A percentile compares a stretch with the other conserved stretches of the same genome.
phyloP scores from a whole-genome alignment of 805 yeast genomes.

The Sugiyamaella smithiae region DNA sequence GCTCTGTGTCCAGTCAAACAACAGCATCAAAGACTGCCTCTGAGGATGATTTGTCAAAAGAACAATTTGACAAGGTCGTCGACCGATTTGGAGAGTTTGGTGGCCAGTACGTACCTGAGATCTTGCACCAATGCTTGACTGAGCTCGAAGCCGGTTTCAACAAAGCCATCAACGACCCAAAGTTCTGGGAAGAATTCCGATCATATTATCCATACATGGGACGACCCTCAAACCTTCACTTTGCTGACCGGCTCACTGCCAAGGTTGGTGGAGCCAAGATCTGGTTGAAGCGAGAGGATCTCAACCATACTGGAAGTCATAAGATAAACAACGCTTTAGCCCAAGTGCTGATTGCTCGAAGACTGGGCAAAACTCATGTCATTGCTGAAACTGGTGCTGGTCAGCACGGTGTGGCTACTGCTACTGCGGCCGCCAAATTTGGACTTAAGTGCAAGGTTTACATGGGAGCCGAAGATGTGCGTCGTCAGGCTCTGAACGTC shows the following conservation, averaged over 20 bases:
- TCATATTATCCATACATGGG: constrained; percentile 89
- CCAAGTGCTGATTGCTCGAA: constrained; percentile 43
- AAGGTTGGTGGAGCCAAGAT: constrained; percentile 92
- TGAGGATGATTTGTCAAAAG: constrained; percentile 24
- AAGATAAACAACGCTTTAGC: constrained; percentile 49
- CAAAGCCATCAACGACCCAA: constrained; percentile 81
- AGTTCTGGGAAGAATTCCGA: constrained; percentile 90
- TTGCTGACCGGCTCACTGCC: constrained; percentile 86
- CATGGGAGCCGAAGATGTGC: constrained; percentile 99
- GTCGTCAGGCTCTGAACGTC: constrained; percentile 97
- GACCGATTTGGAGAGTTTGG: constrained; percentile 93
- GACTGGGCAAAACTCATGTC: constrained; percentile 44
- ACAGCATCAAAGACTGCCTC: constrained; percentile 27
- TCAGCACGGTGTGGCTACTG: constrained; percentile 52
- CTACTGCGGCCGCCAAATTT: constrained; percentile 53
- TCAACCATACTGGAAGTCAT: constrained; percentile 49
- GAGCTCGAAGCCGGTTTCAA: constrained; percentile 89
- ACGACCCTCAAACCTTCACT: constrained; percentile 90
- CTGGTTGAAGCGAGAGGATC: constrained; percentile 97
- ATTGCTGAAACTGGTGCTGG: constrained; percentile 53
- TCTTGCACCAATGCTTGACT: constrained; percentile 82
- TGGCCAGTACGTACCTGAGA: constrained; percentile 98
- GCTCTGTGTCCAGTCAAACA: not conserved
- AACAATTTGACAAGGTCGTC: constrained; percentile 9
- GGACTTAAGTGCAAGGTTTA: constrained; percentile 91